Conservation (phyloP, 2,329 filamentous ascomycete genomes). For the Fusarium sp. region DNA sequence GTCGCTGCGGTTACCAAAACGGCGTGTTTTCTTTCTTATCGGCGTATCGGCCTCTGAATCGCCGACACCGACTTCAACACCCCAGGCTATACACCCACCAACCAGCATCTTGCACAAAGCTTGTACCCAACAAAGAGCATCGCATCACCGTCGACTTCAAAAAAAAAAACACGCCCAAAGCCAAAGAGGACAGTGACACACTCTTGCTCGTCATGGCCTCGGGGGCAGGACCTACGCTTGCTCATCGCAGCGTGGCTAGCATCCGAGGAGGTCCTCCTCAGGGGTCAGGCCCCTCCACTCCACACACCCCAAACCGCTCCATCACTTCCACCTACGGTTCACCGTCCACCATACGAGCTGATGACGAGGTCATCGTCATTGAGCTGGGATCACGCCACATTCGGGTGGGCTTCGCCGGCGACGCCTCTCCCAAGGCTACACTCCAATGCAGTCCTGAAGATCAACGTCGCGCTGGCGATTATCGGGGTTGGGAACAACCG, state of each 20-base stretch:
- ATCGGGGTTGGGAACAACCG: conserved; percentile 74
- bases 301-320: conserved; percentile 71
- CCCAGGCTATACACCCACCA: conserved; percentile 28
- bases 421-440: conserved; percentile 78
- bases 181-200: neutral
- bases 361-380: conserved; percentile 87
- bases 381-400: conserved; percentile 86
- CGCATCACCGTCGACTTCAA: conserved; percentile 24
- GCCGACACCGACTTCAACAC: conserved; percentile 35
- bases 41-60: conserved; percentile 46
- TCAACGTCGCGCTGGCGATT: conserved; percentile 84
- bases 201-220: conserved; percentile 56
- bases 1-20: conserved; percentile 49
- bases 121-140: conserved; percentile 26
- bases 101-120: conserved; percentile 38
- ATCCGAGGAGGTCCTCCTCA: conserved; percentile 62
- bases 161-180: neutral
- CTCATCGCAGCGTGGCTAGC: conserved; percentile 70
- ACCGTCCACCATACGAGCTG: conserved; percentile 72
- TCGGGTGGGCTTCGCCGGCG: conserved; percentile 87
- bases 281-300: conserved; percentile 56
- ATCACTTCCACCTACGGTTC: conserved; percentile 69
- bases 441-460: conserved; percentile 81
- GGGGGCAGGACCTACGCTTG: conserved; percentile 57
- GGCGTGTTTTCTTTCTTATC: conserved; percentile 48